phyloP scores from a whole-genome alignment of 148 eudicot species.

The Rhododendron vialii region DNA sequence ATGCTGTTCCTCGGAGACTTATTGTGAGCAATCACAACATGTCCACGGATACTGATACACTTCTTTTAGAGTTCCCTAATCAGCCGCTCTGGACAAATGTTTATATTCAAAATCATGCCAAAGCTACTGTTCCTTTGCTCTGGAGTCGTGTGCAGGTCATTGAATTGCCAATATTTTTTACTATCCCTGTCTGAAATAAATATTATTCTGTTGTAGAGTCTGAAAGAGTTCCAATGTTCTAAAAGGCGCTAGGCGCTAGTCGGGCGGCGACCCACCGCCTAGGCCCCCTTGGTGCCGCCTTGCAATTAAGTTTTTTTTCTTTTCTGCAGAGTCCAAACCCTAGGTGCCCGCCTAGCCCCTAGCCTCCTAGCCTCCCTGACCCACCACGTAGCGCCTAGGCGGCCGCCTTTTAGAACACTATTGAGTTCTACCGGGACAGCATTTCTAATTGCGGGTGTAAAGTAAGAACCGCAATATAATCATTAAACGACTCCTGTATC shows the following conservation, averaged over 20 bases:
- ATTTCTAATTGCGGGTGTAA: not conserved
- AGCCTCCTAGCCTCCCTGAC: no score
- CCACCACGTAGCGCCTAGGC: no score
- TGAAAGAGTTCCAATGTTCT: not conserved
- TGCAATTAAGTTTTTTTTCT: no score
- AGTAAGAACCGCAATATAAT: not conserved
- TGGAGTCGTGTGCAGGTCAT: slow-evolving; percentile 98
- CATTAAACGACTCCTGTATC: not conserved
- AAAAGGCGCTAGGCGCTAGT: no score
- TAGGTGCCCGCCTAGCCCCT: no score
- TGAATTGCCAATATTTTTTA: not conserved
- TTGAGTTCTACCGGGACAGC: not conserved
- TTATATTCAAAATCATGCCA: slow-evolving; percentile 60
- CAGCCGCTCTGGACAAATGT: slow-evolving; percentile 88
- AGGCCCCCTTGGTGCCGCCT: no score
- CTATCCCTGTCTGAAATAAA: not conserved
- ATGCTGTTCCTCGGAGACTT: slow-evolving; percentile 70
- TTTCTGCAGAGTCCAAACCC: no score
- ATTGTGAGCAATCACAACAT: slow-evolving; percentile 60
- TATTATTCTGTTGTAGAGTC: not conserved
- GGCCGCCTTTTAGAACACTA: no score
- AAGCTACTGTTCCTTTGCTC: slow-evolving; percentile 76
- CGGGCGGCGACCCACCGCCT: no score
- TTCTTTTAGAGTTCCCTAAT: slow-evolving; percentile 76
- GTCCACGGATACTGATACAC: slow-evolving; percentile 83